Conservation (phyloP, 192 early-diverging fungal species). For the Rhizoclosmatium sp. region DNA sequence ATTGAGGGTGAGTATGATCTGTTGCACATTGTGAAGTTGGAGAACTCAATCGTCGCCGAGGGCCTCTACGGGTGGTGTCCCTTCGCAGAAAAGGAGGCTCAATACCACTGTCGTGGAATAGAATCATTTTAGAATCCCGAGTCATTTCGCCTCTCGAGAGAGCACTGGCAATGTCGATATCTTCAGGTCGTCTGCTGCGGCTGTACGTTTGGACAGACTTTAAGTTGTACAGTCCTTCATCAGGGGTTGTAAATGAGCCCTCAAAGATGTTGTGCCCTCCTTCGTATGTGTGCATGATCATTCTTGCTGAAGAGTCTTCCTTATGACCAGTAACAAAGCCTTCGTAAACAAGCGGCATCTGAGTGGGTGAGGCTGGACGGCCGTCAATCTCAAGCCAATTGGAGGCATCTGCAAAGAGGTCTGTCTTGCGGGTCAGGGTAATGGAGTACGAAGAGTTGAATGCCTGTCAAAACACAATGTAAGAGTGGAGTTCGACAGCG, state of each 20-base stretch:
- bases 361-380: background rate
- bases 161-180: slow-evolving; percentile 18
- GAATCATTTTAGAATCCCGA: slow-evolving; percentile 17
- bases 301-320: slow-evolving; percentile 4
- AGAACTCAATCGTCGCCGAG: background rate
- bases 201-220: slow-evolving; percentile 18
- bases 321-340: slow-evolving; percentile 4
- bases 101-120: slow-evolving; percentile 31
- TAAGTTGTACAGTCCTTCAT: slow-evolving; percentile 21
- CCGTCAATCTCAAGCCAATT: slow-evolving; percentile 26
- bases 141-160: background rate
- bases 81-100: slow-evolving; percentile 22
- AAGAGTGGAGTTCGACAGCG: background rate
- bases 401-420: slow-evolving; percentile 20
- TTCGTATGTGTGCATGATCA: slow-evolving; percentile 27
- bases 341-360: slow-evolving; percentile 14
- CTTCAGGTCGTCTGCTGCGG: background rate
- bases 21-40: background rate
- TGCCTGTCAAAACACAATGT: background rate
- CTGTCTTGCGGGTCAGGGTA: background rate
- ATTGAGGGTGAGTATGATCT: background rate
- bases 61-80: background rate
- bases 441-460: slow-evolving; percentile 30
- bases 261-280: slow-evolving; percentile 13
- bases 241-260: slow-evolving; percentile 17